Percentiles rank a stretch among this genome's conserved stretches.
These are phyloP conservation scores for Sporothrix mexicana DNA, from an alignment of 2,329 filamentous ascomycete species.

Conservation along the genomic window DNA sequence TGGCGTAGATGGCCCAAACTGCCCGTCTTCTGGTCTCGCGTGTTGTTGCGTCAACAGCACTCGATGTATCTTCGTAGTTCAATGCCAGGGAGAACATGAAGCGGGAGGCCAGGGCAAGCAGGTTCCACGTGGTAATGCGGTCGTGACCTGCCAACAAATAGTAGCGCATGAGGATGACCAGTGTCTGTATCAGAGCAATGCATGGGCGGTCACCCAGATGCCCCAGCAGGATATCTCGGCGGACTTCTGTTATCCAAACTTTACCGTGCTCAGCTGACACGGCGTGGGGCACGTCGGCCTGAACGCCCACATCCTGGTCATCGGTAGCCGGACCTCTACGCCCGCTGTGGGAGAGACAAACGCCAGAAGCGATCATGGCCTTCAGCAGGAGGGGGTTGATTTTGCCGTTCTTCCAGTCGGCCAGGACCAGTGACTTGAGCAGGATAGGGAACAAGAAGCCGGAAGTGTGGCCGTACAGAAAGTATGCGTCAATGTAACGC, in stretches of 20 bases:
- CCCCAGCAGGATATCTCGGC: neutral
- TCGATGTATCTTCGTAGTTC: conserved; percentile 23
- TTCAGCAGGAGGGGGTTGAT: conserved; percentile 39
- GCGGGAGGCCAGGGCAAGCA: conserved; percentile 10
- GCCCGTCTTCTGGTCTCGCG: conserved; percentile 41
- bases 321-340: neutral
- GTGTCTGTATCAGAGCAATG: conserved; percentile 3
- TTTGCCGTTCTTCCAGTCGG: conserved; percentile 40
- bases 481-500: conserved; percentile 39
- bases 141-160: neutral
- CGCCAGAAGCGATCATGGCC: conserved; percentile 35
- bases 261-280: neutral
- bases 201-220: neutral
- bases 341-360: conserved; percentile 34
- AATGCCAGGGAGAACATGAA: conserved; percentile 14
- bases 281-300: neutral
- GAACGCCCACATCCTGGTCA: too few species aligned
- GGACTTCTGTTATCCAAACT: conserved; percentile 10
- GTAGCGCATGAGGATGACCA: conserved; percentile 13
- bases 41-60: neutral
- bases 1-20: conserved; percentile 42
- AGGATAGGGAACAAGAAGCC: conserved; percentile 38
- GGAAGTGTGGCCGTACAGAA: conserved; percentile 36
- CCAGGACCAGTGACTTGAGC: conserved; percentile 38
- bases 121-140: neutral